phyloP scores from a whole-genome alignment of 768 basidiomycete species.

The Leccinellum luteum region DNA sequence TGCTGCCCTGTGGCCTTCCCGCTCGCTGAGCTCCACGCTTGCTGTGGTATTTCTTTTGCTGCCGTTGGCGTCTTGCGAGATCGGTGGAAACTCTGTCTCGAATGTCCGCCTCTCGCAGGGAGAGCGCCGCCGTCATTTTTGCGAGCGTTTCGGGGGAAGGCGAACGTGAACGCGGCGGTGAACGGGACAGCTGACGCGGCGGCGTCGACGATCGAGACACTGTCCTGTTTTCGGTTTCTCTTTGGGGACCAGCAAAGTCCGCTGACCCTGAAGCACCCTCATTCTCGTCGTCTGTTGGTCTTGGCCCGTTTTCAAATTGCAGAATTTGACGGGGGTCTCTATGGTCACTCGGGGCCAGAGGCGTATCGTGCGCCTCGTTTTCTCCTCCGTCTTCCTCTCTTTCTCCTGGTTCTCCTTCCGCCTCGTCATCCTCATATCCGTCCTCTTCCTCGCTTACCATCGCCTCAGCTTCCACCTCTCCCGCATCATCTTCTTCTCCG shows the following conservation, averaged over 20 bases:
- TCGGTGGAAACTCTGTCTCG: slow-evolving; percentile 62
- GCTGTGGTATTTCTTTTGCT: slow-evolving; percentile 77
- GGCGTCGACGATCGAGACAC: slow-evolving; percentile 28
- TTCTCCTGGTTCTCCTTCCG: slow-evolving; percentile 38
- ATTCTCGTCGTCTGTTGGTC: not conserved
- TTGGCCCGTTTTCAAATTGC: slow-evolving; percentile 14
- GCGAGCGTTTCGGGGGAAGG: slow-evolving; percentile 41
- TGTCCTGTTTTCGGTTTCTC: slow-evolving; percentile 10
- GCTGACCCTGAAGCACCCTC: slow-evolving; percentile 1
- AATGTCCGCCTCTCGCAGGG: slow-evolving; percentile 40
- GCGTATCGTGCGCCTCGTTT: not conserved
- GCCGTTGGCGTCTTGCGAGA: slow-evolving; percentile 57
- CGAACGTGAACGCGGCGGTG: slow-evolving; percentile 51
- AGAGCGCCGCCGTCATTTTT: slow-evolving; percentile 43
- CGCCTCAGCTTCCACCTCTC: slow-evolving; percentile 36
- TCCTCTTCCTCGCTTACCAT: slow-evolving; percentile 28
- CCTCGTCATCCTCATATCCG: slow-evolving; percentile 36
- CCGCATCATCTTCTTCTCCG: slow-evolving; percentile 40
- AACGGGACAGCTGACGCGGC: slow-evolving; percentile 44
- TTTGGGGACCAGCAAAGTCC: slow-evolving; percentile 1
- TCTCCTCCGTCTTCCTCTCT: slow-evolving; percentile 31
- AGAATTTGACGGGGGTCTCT: slow-evolving; percentile 10
- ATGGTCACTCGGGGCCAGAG: not conserved
- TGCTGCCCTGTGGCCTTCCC: slow-evolving; percentile 76
- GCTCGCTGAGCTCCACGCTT: slow-evolving; percentile 61